Percentiles rank a stretch among this genome's conserved stretches.
Evolutionary conservation across 164 flowering plant species (phyloP).

Genomic region (Annona squamosa): DNA sequence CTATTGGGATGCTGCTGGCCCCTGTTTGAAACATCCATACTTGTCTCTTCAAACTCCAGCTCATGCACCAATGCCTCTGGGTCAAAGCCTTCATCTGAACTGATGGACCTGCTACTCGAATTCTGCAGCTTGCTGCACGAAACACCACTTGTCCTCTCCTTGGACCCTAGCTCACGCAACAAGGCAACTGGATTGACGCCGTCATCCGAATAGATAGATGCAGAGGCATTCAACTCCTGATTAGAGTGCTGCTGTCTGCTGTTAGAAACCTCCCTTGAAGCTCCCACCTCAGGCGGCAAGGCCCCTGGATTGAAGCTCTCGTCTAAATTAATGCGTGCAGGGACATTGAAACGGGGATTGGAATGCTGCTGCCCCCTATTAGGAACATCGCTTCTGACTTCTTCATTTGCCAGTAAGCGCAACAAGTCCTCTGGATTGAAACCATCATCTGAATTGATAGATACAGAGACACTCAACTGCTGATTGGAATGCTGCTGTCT

Average conservation of each 20-base stretch:
- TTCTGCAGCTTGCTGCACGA: no score
- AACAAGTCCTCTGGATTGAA: slow-evolving; percentile 36
- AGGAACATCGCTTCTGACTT: not conserved
- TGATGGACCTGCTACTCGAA: slow-evolving; percentile 9
- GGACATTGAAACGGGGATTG: slow-evolving; percentile 15
- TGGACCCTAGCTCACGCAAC: no score
- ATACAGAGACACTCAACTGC: slow-evolving; percentile 1
- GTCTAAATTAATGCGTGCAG: not conserved
- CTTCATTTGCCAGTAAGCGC: slow-evolving; percentile 20
- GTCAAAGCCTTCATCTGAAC: slow-evolving; percentile 46
- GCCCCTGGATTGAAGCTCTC: not conserved
- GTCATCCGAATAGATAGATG: not conserved
- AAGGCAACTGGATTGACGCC: no score
- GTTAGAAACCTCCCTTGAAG: not conserved
- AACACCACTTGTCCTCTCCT: no score
- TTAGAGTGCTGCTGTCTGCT: slow-evolving; percentile 8
- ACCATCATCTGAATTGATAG: slow-evolving; percentile 38
- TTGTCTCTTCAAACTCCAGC: slow-evolving; percentile 10
- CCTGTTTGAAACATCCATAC: slow-evolving; percentile 2
- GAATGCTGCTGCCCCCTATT: slow-evolving; percentile 7
- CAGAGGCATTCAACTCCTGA: slow-evolving; percentile 17
- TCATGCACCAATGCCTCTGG: slow-evolving; percentile 29
- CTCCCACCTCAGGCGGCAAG: no score
- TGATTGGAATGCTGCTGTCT: no score
- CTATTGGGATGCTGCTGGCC: slow-evolving; percentile 11